phyloP scores from a whole-genome alignment of 441 rosid species.

The Euphorbia schlechtendalii region DNA sequence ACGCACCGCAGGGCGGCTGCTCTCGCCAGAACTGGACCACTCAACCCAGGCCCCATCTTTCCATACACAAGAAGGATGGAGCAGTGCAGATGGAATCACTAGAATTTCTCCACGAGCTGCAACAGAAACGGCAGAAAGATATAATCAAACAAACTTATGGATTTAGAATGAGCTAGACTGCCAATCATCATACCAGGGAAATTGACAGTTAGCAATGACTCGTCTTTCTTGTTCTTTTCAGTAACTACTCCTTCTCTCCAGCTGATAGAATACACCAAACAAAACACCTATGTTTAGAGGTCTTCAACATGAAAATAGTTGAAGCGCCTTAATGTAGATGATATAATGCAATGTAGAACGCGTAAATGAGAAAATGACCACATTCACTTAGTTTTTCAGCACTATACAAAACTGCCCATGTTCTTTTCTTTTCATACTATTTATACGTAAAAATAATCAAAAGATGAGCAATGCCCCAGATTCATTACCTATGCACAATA shows the following conservation, averaged over 20 bases:
- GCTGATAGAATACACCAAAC: constrained; percentile 38
- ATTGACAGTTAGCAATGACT: constrained; percentile 50
- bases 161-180: constrained; percentile 4
- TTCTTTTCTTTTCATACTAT: background rate
- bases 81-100: constrained; percentile 64
- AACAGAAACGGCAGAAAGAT: constrained; percentile 19
- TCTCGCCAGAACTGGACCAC: constrained; percentile 48
- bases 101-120: constrained; percentile 69
- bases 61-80: constrained; percentile 85
- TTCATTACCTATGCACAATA: background rate
- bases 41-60: constrained; percentile 86
- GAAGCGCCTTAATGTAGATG: constrained; percentile 1
- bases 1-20: constrained; percentile 44
- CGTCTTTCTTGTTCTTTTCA: constrained; percentile 80
- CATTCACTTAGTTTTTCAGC: background rate
- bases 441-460: background rate
- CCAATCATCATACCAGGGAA: constrained; percentile 59
- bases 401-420: background rate
- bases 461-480: background rate
- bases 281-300: background rate
- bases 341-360: background rate
- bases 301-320: background rate
- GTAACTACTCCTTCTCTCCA: constrained; percentile 91
- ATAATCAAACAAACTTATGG: constrained; percentile 3
- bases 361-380: background rate